These are phyloP conservation scores for Acanthochlamys bracteata DNA, from an alignment of 106 monocot genomes.

Conservation along the genomic window DNA sequence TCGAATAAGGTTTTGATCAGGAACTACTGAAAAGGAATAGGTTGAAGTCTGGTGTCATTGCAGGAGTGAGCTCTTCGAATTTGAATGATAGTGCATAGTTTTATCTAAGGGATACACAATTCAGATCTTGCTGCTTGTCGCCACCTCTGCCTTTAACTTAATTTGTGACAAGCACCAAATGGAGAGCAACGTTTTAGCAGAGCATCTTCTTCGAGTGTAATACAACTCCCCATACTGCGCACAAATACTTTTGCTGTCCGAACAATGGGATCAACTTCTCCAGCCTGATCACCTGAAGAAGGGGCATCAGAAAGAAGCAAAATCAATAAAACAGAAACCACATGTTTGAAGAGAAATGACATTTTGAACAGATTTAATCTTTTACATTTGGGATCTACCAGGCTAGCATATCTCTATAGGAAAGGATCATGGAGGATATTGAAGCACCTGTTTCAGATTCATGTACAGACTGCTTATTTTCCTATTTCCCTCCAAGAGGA, in stretches of 20 bases:
- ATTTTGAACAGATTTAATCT: conserved; percentile 31
- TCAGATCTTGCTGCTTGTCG: conserved; percentile 33
- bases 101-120: conserved; percentile 22
- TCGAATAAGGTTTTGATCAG: conserved; percentile 8
- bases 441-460: conserved; percentile 21
- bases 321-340: conserved; percentile 3
- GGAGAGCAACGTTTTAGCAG: conserved; percentile 32
- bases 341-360: conserved; percentile 17
- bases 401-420: conserved; percentile 48
- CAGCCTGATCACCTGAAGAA: conserved; percentile 34
- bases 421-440: conserved; percentile 37
- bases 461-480: conserved; percentile 16
- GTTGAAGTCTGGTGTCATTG: conserved; percentile 27
- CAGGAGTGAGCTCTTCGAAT: conserved; percentile 17
- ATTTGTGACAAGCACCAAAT: conserved; percentile 42
- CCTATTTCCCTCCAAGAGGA: neutral
- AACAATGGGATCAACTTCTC: conserved; percentile 47
- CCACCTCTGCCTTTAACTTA: conserved; percentile 46
- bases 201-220: conserved; percentile 47
- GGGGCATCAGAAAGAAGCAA: conserved; percentile 34
- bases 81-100: conserved; percentile 10
- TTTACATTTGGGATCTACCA: conserved; percentile 35
- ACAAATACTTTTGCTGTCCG: conserved; percentile 29
- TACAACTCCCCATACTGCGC: conserved; percentile 28
- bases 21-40: conserved; percentile 29